Evolutionary conservation across 768 basidiomycete species (phyloP), one percentile per base, ranked within the genome.

Genomic region (Ephemerocybe angulata): DNA sequence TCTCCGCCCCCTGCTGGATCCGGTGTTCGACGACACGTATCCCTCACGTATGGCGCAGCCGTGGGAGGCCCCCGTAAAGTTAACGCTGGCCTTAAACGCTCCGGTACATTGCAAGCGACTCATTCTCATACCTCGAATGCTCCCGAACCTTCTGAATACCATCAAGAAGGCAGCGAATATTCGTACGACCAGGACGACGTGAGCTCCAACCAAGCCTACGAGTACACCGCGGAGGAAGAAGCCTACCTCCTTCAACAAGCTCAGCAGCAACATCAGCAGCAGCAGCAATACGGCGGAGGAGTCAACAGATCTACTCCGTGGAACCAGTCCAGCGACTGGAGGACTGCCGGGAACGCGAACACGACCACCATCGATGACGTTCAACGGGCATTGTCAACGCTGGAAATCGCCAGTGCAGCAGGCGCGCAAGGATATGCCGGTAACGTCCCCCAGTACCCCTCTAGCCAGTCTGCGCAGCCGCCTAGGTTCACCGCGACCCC

Each of bases 11-110:
- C 88, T 11, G 78, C 80, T n/a, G 80, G 71, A 42, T 81, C 86
- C 0, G 80, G 80, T 46, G 88, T 93, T 25, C 85, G 91, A 37
- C 78, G 91, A 55, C 88, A 92, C 67, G 86, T 87, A 54, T 89
- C 87, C 53, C 78, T 93, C 47, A 93, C 86, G 24, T 84, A 88
- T 60, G 85, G 87, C 27, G 78, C 83, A 17, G 79, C 74, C 41
- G 77, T 75, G n/a, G 75, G 74, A 41, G 74, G 76, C 46, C 75
- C 76, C 27, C 79, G 83, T 44, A 80, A 83, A 63, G 70, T 75
- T 12, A 62, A 74, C 28, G 61, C 71, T 15, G 79, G 80, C 37
- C 79, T 92, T 56, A 88, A 83, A 65, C 86, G 90, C 55, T 82
- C 88, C 24, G 90, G 88, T 22, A 92, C 90, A 11, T 71, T 91